Conservation (phyloP, 305 asterid species). For the Fraxinus sp. region DNA sequence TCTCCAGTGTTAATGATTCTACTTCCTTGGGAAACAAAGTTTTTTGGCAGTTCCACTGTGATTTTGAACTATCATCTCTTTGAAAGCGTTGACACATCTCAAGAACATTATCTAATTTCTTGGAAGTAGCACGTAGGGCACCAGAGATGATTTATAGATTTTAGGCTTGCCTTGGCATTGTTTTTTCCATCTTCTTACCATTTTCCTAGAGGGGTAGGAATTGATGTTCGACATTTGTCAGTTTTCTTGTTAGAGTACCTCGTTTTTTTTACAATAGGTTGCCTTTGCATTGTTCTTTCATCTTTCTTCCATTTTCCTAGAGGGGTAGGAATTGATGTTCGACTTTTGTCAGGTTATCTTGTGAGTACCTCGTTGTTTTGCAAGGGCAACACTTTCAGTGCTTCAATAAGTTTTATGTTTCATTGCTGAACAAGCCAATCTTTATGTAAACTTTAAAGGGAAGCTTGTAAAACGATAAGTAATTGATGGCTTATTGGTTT, state of each 20-base stretch:
- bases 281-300: neutral
- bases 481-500: neutral
- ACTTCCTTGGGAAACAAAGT: neutral
- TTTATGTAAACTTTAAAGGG: neutral
- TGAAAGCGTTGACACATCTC: neutral
- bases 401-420: neutral
- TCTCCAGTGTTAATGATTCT: neutral
- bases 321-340: neutral
- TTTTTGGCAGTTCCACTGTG: neutral
- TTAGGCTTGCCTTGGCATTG: neutral
- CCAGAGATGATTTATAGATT: neutral
- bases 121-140: neutral
- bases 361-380: neutral
- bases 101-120: neutral
- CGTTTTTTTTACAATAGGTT: neutral
- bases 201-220: neutral
- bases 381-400: neutral
- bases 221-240: neutral
- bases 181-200: neutral
- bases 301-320: neutral
- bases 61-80: neutral
- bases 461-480: neutral
- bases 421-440: neutral
- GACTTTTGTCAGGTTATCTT: neutral
- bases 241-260: neutral